Evolutionary conservation across 2,329 filamentous ascomycete genomes (phyloP).

Genomic region (Xylaria arbuscula): DNA sequence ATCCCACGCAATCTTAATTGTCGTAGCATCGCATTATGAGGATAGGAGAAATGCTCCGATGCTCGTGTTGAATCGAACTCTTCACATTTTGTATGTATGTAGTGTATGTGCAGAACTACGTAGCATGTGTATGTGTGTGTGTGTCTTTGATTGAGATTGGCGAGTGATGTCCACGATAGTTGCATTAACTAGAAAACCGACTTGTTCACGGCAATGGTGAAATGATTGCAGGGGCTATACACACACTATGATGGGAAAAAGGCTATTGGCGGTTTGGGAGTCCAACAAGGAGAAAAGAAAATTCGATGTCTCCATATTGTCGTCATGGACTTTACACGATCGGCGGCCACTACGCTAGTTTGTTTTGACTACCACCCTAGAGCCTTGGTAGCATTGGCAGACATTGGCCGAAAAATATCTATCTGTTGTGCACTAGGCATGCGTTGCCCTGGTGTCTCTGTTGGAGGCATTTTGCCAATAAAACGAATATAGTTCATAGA

Average conservation of each 20-base stretch:
- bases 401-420: slow-evolving; percentile 24
- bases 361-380: slow-evolving; percentile 20
- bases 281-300: slow-evolving; percentile 3
- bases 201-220: no score
- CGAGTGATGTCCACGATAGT: no score
- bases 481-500: background rate
- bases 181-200: no score
- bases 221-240: no score
- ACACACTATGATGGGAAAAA: background rate
- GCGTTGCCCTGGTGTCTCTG: slow-evolving; percentile 3
- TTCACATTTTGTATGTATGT: background rate
- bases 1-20: slow-evolving; percentile 27
- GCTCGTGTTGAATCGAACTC: background rate
- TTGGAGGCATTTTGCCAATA: slow-evolving; percentile 3
- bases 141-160: no score
- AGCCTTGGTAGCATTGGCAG: background rate
- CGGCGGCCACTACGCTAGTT: slow-evolving; percentile 28
- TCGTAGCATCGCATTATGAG: slow-evolving; percentile 20
- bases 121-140: background rate
- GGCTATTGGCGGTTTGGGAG: background rate
- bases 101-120: no score
- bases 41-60: slow-evolving; percentile 20
- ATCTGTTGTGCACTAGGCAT: background rate
- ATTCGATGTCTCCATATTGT: slow-evolving; percentile 22
- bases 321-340: slow-evolving; percentile 35